Conservation (phyloP, 192 early-diverging fungal species). For the Coemansia javaensis region DNA sequence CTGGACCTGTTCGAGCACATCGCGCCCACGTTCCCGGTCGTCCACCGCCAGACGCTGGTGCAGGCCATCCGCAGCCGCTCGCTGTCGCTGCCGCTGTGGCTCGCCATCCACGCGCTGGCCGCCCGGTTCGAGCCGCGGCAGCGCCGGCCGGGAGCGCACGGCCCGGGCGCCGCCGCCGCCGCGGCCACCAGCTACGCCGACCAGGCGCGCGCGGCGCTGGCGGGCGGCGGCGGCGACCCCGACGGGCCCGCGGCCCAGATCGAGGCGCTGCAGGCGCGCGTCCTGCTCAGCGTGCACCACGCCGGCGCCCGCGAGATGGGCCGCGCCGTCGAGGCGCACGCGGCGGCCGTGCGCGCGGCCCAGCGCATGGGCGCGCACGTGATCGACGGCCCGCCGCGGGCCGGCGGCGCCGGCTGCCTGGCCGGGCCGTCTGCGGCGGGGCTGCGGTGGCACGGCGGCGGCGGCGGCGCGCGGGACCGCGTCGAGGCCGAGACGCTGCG, state of each 20-base stretch:
- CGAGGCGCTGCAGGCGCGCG: slow-evolving; percentile 36
- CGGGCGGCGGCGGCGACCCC: slow-evolving; percentile 26
- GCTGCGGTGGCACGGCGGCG: slow-evolving; percentile 13
- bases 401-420: slow-evolving; percentile 32
- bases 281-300: slow-evolving; percentile 42
- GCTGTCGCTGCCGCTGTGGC: slow-evolving; percentile 42
- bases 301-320: slow-evolving; percentile 33
- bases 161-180: slow-evolving; percentile 1
- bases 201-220: slow-evolving; percentile 38
- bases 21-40: slow-evolving; percentile 29
- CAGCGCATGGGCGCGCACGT: slow-evolving; percentile 40
- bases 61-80: slow-evolving; percentile 35
- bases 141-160: neutral
- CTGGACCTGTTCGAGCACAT: slow-evolving; percentile 39
- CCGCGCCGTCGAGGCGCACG: slow-evolving; percentile 35
- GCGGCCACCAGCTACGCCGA: slow-evolving; percentile 37
- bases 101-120: slow-evolving; percentile 44
- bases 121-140: slow-evolving; percentile 32
- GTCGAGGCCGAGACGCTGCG: slow-evolving; percentile 44
- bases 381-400: slow-evolving; percentile 29
- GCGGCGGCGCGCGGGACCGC: slow-evolving; percentile 13
- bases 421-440: slow-evolving; percentile 20
- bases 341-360: slow-evolving; percentile 31
- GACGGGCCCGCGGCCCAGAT: too few species aligned
- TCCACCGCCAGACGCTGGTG: slow-evolving; percentile 44